Percentiles rank a stretch among this genome's conserved stretches.
Evolutionary conservation across 768 basidiomycete species (phyloP).

Genomic region (Boletus edulis): DNA sequence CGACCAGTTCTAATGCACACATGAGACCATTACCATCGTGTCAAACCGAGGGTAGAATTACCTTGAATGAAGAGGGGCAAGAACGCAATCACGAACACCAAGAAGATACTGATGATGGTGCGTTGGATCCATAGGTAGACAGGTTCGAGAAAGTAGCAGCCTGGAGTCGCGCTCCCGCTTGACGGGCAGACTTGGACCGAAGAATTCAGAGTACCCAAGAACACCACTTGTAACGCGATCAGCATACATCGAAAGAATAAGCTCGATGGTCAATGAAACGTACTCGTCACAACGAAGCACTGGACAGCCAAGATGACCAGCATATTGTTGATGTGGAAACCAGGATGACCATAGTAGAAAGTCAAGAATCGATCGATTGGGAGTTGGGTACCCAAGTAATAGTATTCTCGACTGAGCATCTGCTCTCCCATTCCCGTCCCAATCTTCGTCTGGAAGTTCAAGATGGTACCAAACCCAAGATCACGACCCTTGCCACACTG

Average conservation of each 20-base stretch:
- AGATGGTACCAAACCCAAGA: conserved; percentile 96
- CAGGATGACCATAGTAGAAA: conserved; percentile 99
- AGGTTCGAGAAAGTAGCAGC: conserved; percentile 93
- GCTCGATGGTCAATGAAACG: conserved; percentile 30
- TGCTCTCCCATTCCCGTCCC: conserved; percentile 99
- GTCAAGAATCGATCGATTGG: conserved; percentile 98
- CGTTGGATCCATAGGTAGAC: conserved; percentile 95
- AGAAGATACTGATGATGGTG: conserved; percentile 96
- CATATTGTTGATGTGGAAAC: conserved; percentile 99
- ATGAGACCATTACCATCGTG: conserved; percentile 16
- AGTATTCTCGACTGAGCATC: conserved; percentile 98
- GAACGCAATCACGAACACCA: conserved; percentile 98
- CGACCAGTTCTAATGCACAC: conserved; percentile 72
- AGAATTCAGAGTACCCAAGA: conserved; percentile 89
- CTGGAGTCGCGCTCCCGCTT: conserved; percentile 71
- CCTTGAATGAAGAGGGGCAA: conserved; percentile 94
- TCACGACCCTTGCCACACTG: conserved; percentile 99
- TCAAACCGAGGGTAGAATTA: conserved; percentile 31
- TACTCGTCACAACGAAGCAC: conserved; percentile 88
- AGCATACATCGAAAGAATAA: conserved; percentile 10
- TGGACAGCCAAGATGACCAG: conserved; percentile 96
- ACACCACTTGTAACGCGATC: conserved; percentile 64
- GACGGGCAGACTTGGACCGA: conserved; percentile 77
- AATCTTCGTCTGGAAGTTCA: conserved; percentile 99
- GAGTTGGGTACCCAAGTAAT: conserved; percentile 96